These are phyloP conservation scores for Heliamphora exappendiculata DNA, from an alignment of 148 eudicot genomes.

Conservation along the genomic window DNA sequence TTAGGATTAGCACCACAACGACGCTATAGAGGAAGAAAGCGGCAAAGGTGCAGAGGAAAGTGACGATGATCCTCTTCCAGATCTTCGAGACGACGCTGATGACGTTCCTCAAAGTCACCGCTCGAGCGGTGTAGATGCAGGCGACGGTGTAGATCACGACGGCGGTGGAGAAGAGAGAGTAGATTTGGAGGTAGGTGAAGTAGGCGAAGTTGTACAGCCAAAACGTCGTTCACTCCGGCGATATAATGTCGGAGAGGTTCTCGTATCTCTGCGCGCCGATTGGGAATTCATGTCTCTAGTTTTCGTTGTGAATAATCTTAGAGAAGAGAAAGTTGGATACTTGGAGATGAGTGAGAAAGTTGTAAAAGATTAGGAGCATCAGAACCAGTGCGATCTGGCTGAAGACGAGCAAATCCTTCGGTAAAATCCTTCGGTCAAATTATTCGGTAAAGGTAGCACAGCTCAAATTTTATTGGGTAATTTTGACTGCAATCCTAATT, in stretches of 20 bases:
- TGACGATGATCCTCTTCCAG: constrained; percentile 30
- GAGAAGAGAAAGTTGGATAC: constrained; percentile 9
- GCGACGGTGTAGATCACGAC: constrained; percentile 25
- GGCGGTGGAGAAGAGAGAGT: constrained; percentile 29
- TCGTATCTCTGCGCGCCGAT: background rate
- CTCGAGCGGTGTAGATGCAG: constrained; percentile 21
- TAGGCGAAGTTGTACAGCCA: constrained; percentile 13
- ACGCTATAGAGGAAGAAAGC: constrained; percentile 15
- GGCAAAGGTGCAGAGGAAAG: constrained; percentile 16
- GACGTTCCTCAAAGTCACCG: constrained; percentile 15
- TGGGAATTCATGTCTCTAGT: background rate
- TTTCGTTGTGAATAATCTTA: constrained; percentile 6
- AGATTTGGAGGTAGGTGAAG: constrained; percentile 7
- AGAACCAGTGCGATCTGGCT: constrained; percentile 15
- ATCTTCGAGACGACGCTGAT: constrained; percentile 29
- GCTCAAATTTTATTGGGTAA: no score
- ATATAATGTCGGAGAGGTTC: constrained; percentile 2
- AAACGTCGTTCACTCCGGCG: constrained; percentile 7
- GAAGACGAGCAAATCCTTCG: no score
- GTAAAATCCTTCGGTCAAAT: no score
- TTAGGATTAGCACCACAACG: background rate
- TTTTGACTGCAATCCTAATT: no score
- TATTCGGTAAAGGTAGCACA: no score
- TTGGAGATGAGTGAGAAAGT: constrained; percentile 21
- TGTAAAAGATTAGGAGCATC: constrained; percentile 27